Percentiles rank a stretch among this genome's conserved stretches.
Conservation (phyloP, 148 eudicot species). For the Tetragonia tetragonoides region DNA sequence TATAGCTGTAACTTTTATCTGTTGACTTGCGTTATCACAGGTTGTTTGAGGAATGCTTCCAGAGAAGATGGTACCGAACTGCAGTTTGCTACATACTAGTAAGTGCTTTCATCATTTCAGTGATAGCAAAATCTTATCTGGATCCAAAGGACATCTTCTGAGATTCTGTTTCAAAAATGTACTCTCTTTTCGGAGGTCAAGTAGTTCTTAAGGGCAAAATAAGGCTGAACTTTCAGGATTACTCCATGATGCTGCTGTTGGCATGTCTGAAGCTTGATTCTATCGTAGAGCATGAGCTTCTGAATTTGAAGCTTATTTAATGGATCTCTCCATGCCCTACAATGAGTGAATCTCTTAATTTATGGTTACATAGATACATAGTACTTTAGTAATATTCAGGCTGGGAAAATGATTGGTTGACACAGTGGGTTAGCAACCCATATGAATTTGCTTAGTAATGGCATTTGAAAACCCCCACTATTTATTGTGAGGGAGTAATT, state of each 20-base stretch:
- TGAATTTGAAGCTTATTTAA: background rate
- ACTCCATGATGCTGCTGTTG: background rate
- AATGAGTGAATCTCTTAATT: background rate
- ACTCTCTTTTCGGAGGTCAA: background rate
- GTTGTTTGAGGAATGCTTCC: slow-evolving; percentile 98
- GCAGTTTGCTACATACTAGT: slow-evolving; percentile 98
- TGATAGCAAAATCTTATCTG: background rate
- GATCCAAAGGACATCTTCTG: background rate
- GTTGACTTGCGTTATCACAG: slow-evolving; percentile 29
- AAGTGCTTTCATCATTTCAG: slow-evolving; percentile 32
- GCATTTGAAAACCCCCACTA: no score
- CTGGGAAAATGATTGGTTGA: background rate
- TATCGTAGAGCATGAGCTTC: background rate
- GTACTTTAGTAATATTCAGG: background rate
- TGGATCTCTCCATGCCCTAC: background rate
- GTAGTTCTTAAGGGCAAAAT: background rate
- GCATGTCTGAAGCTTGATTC: background rate
- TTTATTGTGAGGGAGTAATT: no score
- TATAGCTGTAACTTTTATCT: background rate
- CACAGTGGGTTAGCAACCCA: no score
- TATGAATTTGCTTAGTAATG: no score
- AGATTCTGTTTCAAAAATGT: background rate
- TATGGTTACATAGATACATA: background rate
- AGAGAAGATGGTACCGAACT: slow-evolving; percentile 91
- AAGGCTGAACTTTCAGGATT: background rate